Conservation (phyloP, 768 basidiomycete genomes). For the Leccinum obscurum region DNA sequence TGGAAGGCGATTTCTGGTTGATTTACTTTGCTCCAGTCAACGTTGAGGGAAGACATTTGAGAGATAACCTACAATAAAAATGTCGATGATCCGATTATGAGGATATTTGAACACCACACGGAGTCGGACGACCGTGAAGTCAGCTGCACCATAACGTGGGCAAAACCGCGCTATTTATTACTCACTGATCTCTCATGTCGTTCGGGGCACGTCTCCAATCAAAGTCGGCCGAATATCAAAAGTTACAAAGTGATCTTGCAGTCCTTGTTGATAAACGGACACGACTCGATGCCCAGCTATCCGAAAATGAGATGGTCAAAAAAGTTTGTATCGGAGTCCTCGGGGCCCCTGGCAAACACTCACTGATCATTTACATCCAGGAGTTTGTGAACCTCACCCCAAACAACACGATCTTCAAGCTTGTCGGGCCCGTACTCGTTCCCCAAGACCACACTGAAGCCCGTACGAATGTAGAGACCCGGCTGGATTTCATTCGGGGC, state of each 20-base stretch:
- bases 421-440: conserved; percentile 87
- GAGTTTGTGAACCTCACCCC: conserved; percentile 78
- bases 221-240: conserved; percentile 75
- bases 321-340: conserved; percentile 52
- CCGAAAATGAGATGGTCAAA: conserved; percentile 90
- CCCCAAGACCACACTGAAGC: conserved; percentile 89
- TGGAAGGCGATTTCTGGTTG: conserved; percentile 64
- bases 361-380: conserved; percentile 40
- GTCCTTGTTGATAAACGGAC: conserved; percentile 78
- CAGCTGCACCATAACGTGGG: conserved; percentile 7
- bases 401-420: conserved; percentile 84
- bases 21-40: conserved; percentile 65
- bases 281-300: conserved; percentile 83
- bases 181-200: conserved; percentile 43
- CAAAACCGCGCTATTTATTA: not conserved
- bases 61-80: conserved; percentile 3
- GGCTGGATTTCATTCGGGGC: conserved; percentile 81
- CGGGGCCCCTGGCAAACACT: not conserved
- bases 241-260: conserved; percentile 73
- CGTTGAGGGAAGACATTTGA: conserved; percentile 31
- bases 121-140: conserved; percentile 6
- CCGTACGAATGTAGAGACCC: conserved; percentile 82
- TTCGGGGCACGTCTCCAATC: conserved; percentile 62
- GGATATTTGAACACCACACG: conserved; percentile 1
- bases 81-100: not conserved